These are phyloP conservation scores for Solanum ossicruentum DNA, from an alignment of 257 asterid genomes.

Conservation along the genomic window DNA sequence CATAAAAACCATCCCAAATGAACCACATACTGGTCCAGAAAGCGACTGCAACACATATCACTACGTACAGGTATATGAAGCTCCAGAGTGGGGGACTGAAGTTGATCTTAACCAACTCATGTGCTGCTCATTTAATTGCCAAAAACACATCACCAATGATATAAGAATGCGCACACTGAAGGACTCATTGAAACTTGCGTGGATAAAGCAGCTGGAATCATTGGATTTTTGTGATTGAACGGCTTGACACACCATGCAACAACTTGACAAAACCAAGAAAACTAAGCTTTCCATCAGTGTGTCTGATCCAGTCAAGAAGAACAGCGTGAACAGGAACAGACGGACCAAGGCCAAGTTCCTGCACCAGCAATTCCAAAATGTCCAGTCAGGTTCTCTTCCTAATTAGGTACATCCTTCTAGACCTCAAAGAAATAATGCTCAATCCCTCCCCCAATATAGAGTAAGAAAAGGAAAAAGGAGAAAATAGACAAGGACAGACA, in stretches of 20 bases:
- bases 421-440: not conserved
- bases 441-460: not conserved
- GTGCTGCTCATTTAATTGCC: not conserved
- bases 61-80: not conserved
- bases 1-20: not conserved
- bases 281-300: constrained; percentile 80
- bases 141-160: not conserved
- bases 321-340: constrained; percentile 78
- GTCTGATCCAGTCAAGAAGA: constrained; percentile 79
- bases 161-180: not conserved
- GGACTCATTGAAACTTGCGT: constrained; percentile 24
- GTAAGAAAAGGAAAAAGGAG: not conserved
- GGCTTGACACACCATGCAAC: constrained; percentile 42
- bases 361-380: constrained; percentile 2
- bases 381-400: not conserved
- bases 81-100: not conserved
- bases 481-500: not conserved
- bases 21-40: not conserved
- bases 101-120: not conserved
- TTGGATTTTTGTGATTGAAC: not conserved
- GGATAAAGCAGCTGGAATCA: constrained; percentile 36
- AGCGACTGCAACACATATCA: not conserved
- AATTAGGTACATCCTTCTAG: not conserved
- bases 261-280: constrained; percentile 69
- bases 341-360: constrained; percentile 85